phyloP scores from a whole-genome alignment of 1,284 basidiomycete species.

The Cerioporus squamosus region DNA sequence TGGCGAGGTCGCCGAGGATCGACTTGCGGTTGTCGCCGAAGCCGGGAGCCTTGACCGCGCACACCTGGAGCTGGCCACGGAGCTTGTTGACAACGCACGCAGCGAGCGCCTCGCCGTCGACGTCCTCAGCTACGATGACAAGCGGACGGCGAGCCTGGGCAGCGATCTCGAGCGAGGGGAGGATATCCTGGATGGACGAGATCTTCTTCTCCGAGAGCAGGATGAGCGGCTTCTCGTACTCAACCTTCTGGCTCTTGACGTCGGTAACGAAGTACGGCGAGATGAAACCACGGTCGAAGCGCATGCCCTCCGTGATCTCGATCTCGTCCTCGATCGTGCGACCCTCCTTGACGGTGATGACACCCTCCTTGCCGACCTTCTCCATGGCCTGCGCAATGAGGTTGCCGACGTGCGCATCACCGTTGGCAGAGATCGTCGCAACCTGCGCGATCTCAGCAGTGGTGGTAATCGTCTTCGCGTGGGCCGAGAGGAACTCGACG shows the following conservation, averaged over 20 bases:
- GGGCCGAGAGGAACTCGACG: constrained; percentile 87
- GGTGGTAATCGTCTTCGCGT: constrained; percentile 96
- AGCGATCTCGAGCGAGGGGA: constrained; percentile 92
- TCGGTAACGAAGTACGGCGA: constrained; percentile 99
- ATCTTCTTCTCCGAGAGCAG: constrained; percentile 99
- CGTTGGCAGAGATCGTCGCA: constrained; percentile 98
- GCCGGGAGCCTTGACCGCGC: constrained; percentile 95
- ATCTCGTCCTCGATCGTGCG: constrained; percentile 98
- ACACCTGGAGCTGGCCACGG: constrained; percentile 92
- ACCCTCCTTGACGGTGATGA: constrained; percentile 99
- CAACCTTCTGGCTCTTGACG: constrained; percentile 95
- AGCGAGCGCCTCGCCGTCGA: constrained; percentile 97
- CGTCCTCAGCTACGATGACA: constrained; percentile 96
- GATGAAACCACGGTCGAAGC: constrained; percentile 99
- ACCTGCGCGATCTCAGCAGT: constrained; percentile 98
- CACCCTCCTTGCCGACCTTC: constrained; percentile 99
- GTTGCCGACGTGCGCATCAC: constrained; percentile 91
- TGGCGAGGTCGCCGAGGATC: constrained; percentile 95
- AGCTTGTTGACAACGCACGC: constrained; percentile 99
- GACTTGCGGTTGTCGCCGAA: constrained; percentile 99
- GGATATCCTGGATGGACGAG: constrained; percentile 91
- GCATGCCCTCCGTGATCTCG: constrained; percentile 99
- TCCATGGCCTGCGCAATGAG: constrained; percentile 99
- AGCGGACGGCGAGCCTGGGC: constrained; percentile 92
- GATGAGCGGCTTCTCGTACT: constrained; percentile 96